Evolutionary conservation across 352 stramenopile species (phyloP).

Genomic region (Pythium biforme): DNA sequence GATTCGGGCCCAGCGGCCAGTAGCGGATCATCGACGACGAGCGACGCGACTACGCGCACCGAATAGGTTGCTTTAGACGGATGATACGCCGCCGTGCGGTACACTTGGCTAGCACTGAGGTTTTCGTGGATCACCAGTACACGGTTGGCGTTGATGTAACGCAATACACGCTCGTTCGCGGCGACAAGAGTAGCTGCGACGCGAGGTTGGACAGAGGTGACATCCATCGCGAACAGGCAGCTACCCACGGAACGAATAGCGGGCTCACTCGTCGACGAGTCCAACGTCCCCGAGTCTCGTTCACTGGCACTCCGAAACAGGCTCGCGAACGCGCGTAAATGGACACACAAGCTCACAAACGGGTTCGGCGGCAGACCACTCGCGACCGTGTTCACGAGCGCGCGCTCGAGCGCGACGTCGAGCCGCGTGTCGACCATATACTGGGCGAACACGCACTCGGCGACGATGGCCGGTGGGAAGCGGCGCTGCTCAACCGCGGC

Average conservation of each 20-base stretch:
- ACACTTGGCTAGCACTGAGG: conserved; percentile 26
- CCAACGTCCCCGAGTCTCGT: too few relatives aligned
- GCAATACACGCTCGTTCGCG: conserved; percentile 20
- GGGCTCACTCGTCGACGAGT: background rate
- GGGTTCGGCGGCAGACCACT: conserved; percentile 45
- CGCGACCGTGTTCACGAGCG: conserved; percentile 46
- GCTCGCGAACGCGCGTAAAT: conserved; percentile 38
- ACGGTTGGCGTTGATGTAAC: conserved; percentile 8
- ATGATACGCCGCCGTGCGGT: conserved; percentile 26
- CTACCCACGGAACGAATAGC: background rate
- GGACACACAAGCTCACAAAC: conserved; percentile 38
- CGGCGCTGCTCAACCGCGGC: conserved; percentile 31
- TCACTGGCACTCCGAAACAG: background rate
- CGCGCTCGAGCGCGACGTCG: conserved; percentile 50
- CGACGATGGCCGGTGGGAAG: conserved; percentile 40
- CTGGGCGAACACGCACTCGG: conserved; percentile 47
- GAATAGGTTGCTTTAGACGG: conserved; percentile 48
- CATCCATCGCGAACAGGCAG: background rate
- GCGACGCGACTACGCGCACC: conserved; percentile 22
- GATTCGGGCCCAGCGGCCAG: background rate
- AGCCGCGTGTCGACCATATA: conserved; percentile 42
- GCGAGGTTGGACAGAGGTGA: background rate
- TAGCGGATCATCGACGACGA: conserved; percentile 35
- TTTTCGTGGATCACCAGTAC: conserved; percentile 26
- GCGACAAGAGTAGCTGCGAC: background rate